Conservation (phyloP, 371 early-diverging fungal genomes). For the Blakeslea trispora region DNA sequence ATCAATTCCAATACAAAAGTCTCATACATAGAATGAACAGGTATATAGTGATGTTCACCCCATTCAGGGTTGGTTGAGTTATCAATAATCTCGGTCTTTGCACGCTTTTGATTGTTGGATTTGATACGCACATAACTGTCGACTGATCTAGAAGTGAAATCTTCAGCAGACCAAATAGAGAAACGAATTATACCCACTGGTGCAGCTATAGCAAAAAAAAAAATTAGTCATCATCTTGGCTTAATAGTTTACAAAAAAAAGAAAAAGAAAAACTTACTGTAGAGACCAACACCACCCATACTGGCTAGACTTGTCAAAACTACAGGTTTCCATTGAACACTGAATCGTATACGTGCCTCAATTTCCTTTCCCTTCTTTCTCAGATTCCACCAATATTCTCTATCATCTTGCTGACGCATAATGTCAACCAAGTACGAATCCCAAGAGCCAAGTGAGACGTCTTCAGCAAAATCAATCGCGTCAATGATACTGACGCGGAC, state of each 20-base stretch:
- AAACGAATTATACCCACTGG: conserved; percentile 84
- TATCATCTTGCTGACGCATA: conserved; percentile 36
- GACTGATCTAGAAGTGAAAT: conserved; percentile 63
- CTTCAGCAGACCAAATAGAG: conserved; percentile 71
- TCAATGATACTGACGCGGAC: conserved; percentile 33
- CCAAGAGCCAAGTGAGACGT: conserved; percentile 45
- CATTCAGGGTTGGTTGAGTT: conserved; percentile 82
- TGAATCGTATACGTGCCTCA: conserved; percentile 44
- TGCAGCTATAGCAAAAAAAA: conserved; percentile 29
- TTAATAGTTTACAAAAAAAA: not conserved
- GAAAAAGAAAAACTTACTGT: conserved; percentile 26
- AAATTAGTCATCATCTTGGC: too few relatives aligned
- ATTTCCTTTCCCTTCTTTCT: conserved; percentile 21
- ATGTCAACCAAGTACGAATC: conserved; percentile 35
- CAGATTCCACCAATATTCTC: conserved; percentile 51
- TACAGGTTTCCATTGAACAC: conserved; percentile 61
- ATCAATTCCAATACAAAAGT: conserved; percentile 72
- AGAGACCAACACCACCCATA: conserved; percentile 37
- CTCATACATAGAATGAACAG: conserved; percentile 69
- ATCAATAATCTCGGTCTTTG: conserved; percentile 70
- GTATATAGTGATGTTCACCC: conserved; percentile 80
- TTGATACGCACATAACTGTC: conserved; percentile 68
- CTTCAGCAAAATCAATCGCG: conserved; percentile 25
- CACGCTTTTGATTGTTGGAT: conserved; percentile 60
- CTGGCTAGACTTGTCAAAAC: conserved; percentile 44